These are phyloP conservation scores for Lathyrus oleraceus DNA, from an alignment of 306 rosid species.

Conservation along the genomic window DNA sequence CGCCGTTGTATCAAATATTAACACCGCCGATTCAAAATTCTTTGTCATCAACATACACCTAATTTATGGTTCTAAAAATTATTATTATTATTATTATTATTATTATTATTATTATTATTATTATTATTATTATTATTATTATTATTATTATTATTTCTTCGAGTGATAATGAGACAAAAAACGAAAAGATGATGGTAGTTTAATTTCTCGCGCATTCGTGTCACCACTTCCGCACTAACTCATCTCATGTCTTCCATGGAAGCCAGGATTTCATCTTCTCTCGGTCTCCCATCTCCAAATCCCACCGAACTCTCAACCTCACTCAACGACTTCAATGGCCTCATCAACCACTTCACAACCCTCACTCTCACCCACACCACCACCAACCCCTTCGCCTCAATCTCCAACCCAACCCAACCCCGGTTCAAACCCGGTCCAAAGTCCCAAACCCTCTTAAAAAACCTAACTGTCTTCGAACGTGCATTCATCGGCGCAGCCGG, in stretches of 20 bases:
- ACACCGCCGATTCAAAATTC: too few species aligned
- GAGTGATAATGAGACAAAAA: too few species aligned
- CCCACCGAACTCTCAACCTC: conserved; percentile 19
- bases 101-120: too few species aligned
- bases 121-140: too few species aligned
- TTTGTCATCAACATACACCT: too few species aligned
- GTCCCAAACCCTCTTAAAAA: conserved; percentile 48
- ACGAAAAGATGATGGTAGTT: too few species aligned
- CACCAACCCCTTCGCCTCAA: conserved; percentile 45
- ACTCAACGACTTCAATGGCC: conserved; percentile 50
- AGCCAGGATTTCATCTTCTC: conserved; percentile 66
- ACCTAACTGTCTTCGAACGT: conserved; percentile 74
- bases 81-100: too few species aligned
- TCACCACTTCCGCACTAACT: neutral
- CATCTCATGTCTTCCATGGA: conserved; percentile 50
- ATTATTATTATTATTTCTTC: too few species aligned
- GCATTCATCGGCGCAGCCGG: conserved; percentile 84
- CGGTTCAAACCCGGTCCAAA: conserved; percentile 5
- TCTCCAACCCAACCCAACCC: conserved; percentile 41
- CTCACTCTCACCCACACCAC: neutral
- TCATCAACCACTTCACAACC: conserved; percentile 42
- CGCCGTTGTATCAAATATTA: too few species aligned
- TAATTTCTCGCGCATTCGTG: neutral
- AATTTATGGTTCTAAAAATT: too few species aligned
- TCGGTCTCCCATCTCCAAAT: conserved; percentile 57